Percentiles rank a stretch among this genome's conserved stretches.
phyloP scores from a whole-genome alignment of 805 yeast genomes.

The Schizosaccharomyces lindneri region DNA sequence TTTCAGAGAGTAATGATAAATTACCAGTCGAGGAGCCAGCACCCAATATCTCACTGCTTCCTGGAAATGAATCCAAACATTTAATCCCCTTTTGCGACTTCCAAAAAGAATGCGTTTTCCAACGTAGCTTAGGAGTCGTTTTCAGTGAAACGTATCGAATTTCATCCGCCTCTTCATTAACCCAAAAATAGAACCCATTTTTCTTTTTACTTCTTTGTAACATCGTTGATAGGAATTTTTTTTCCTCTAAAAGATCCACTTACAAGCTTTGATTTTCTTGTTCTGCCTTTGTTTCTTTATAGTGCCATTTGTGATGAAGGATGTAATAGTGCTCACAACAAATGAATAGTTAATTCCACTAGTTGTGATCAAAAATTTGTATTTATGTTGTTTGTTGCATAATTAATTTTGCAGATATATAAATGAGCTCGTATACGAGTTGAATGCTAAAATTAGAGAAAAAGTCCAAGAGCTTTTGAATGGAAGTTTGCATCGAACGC shows the following conservation, averaged over 20 bases:
- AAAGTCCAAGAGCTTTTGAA: too few relatives aligned
- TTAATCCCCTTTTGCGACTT: neutral
- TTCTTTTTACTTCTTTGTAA: neutral
- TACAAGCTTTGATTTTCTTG: neutral
- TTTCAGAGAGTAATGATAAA: neutral
- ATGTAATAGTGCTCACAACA: too few relatives aligned
- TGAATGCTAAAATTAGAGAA: too few relatives aligned
- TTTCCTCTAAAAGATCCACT: neutral
- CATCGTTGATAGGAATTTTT: neutral
- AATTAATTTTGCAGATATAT: too few relatives aligned
- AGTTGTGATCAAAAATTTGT: too few relatives aligned
- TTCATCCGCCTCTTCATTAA: neutral
- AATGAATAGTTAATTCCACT: too few relatives aligned
- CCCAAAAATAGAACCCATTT: neutral
- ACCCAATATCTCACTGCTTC: neutral
- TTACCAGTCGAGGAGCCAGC: conserved; percentile 1
- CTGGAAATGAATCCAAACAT: neutral
- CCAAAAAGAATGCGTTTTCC: neutral
- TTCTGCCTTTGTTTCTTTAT: too few relatives aligned
- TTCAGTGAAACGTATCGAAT: neutral
- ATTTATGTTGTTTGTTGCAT: too few relatives aligned
- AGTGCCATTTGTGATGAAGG: too few relatives aligned
- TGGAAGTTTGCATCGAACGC: too few relatives aligned
- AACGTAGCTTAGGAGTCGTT: neutral
- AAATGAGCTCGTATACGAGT: too few relatives aligned